Base-by-base conservation (phyloP, 345 rosid genomes). In the Camelina hispida region DNA sequence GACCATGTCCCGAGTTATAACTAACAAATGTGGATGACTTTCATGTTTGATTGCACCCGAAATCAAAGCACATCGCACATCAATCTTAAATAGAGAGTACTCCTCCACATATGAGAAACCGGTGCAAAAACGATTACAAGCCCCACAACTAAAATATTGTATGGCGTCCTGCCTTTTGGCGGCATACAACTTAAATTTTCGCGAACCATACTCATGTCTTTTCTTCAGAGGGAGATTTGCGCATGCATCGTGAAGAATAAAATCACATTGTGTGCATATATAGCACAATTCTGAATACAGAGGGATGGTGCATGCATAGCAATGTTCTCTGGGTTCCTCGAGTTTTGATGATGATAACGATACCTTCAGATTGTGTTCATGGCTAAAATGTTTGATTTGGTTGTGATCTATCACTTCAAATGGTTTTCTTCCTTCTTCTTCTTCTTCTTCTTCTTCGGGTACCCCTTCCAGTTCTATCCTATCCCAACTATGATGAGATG, bases 11-110 rank as follows among this genome's bases (percentile, higher is more conserved):
- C 0, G 12, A 44, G 0, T 1, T 3, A 66, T 44, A 11, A 71
- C 16, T 32, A 60, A 71, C 40, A 3, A 3, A 50, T 71, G 75
- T 50, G 25, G 51, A 61, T 61, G 60, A 1, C 66, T 71, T 61
- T 60, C 75, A 71, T 71, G 60, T 22, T 60, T n/a, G 2, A 60
- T 2, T 35, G 9, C 7, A 48, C 5, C 18, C 11, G 40, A 50
- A 22, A 22, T 17, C 16, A 25, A 71, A 35, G 60, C 68, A 50
- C 75, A 71, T 48, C 40, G 12, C 12, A 58, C 58, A 59, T 58
- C 66, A 9, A 69, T 28, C 3, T 0, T 1, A 18, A 13, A 9
- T 1, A 0, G 3, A 8, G 4, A 2, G 43, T 38, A 38, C 14
- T 38, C 3, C 14, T 11, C 1, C 16, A 2, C 0, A 25, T 43